These are phyloP conservation scores for Teratosphaeria viscida DNA, from an alignment of 2,329 filamentous ascomycete species.

Conservation along the genomic window DNA sequence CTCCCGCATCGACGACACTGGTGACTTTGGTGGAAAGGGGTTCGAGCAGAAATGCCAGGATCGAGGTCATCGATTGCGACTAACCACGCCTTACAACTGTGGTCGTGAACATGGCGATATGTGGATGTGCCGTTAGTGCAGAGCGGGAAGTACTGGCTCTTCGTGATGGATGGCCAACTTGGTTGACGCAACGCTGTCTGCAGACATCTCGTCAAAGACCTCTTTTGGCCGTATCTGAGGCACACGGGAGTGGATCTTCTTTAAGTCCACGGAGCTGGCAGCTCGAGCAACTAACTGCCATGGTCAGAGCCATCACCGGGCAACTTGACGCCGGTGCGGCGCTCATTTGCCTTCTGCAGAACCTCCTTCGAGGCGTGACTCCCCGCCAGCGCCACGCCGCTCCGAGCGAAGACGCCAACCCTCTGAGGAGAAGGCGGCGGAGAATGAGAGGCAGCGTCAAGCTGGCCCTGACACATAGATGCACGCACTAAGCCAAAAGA, in stretches of 20 bases:
- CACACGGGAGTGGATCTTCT: no score
- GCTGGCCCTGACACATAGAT: background rate
- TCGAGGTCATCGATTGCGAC: background rate
- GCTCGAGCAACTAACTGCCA: no score
- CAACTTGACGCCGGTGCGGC: no score
- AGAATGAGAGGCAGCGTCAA: background rate
- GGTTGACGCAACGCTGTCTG: no score
- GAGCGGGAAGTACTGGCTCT: no score
- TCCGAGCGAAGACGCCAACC: background rate
- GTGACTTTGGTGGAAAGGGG: background rate
- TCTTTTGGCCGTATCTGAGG: no score
- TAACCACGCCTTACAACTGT: background rate
- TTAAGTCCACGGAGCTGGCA: no score
- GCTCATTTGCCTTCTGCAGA: no score
- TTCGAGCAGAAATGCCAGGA: background rate
- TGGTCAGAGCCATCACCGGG: no score
- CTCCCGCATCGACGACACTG: background rate
- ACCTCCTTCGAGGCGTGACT: no score
- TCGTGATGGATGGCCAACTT: background rate
- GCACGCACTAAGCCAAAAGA: no score
- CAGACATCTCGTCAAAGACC: no score
- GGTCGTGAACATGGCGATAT: background rate
- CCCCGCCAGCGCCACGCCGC: background rate
- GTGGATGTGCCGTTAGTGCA: background rate
- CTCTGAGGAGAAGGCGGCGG: background rate